Percentiles rank a stretch among this genome's conserved stretches.
phyloP scores from a whole-genome alignment of 2,329 filamentous ascomycete genomes.

The Colletotrichum gloeosporioides region DNA sequence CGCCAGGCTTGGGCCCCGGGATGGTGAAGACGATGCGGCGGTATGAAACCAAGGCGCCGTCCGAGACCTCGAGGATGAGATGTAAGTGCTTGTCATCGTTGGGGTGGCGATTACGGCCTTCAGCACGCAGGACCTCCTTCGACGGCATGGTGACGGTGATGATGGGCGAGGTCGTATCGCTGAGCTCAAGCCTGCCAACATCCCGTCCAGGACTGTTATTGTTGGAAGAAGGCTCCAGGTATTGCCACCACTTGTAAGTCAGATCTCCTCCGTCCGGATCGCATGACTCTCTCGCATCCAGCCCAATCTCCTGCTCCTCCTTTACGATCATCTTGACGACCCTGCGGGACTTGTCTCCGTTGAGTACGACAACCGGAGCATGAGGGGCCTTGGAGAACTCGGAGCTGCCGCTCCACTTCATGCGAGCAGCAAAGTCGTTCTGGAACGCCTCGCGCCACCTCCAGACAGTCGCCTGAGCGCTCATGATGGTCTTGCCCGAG shows the following conservation, averaged over 20 bases:
- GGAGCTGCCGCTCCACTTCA: slow-evolving; percentile 17
- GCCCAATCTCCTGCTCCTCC: slow-evolving; percentile 12
- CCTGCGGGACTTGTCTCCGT: slow-evolving; percentile 21
- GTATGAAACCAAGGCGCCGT: not conserved
- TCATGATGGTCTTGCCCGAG: slow-evolving; percentile 32
- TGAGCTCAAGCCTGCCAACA: not conserved
- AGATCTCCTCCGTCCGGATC: slow-evolving; percentile 22
- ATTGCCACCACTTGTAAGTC: slow-evolving; percentile 24
- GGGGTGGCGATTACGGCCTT: not conserved
- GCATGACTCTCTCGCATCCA: slow-evolving; percentile 21
- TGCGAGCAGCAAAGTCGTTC: slow-evolving; percentile 39
- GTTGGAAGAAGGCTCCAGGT: slow-evolving; percentile 16
- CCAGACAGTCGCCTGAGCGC: slow-evolving; percentile 56
- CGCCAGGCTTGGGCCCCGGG: not conserved
- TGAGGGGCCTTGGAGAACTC: slow-evolving; percentile 11
- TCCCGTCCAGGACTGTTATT: slow-evolving; percentile 1
- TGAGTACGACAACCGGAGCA: slow-evolving; percentile 25
- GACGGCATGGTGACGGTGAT: slow-evolving; percentile 5
- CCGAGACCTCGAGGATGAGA: slow-evolving; percentile 6
- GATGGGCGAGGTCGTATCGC: not conserved
- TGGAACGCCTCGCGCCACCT: slow-evolving; percentile 58
- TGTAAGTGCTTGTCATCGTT: slow-evolving; percentile 7
- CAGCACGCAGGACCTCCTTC: not conserved
- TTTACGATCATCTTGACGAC: slow-evolving; percentile 7
- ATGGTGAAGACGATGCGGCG: slow-evolving; percentile 3